Percentiles rank a stretch among this genome's conserved stretches.
These are phyloP conservation scores for Colletotrichum sansevieriae DNA, from an alignment of 2,329 filamentous ascomycete species.

Conservation along the genomic window DNA sequence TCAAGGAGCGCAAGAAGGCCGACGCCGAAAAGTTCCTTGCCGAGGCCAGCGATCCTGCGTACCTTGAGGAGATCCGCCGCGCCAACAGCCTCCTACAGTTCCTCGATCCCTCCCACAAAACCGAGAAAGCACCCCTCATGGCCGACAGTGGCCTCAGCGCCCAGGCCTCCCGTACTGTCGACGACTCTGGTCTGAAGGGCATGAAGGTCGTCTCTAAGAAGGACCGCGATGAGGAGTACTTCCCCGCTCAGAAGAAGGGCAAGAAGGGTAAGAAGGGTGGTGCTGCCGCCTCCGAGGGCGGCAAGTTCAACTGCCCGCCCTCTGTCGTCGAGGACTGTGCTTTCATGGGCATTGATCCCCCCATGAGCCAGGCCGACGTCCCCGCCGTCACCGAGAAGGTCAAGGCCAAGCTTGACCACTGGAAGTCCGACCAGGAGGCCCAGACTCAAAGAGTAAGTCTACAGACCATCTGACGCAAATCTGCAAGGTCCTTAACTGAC, in stretches of 20 bases:
- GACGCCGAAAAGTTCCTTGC: slow-evolving; percentile 81
- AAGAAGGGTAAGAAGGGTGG: slow-evolving; percentile 87
- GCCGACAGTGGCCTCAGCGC: slow-evolving; percentile 82
- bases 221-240: slow-evolving; percentile 88
- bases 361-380: slow-evolving; percentile 87
- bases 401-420: slow-evolving; percentile 89
- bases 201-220: slow-evolving; percentile 87
- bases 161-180: slow-evolving; percentile 84
- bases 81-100: slow-evolving; percentile 90
- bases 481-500: slow-evolving; percentile 47
- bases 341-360: slow-evolving; percentile 87
- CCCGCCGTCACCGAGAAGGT: slow-evolving; percentile 87
- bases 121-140: slow-evolving; percentile 75
- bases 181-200: slow-evolving; percentile 87
- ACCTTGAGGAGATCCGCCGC: slow-evolving; percentile 90
- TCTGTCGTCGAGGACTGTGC: slow-evolving; percentile 92
- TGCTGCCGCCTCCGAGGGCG: slow-evolving; percentile 60
- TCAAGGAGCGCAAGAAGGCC: slow-evolving; percentile 81
- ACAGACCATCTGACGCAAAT: not conserved
- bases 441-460: slow-evolving; percentile 90
- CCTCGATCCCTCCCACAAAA: slow-evolving; percentile 81
- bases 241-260: slow-evolving; percentile 84
- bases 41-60: slow-evolving; percentile 88
- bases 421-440: slow-evolving; percentile 89
- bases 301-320: slow-evolving; percentile 83